Percentiles rank a stretch among this genome's conserved stretches.
phyloP scores from a whole-genome alignment of 495 filamentous ascomycete species.

The Sporormia fimetaria region DNA sequence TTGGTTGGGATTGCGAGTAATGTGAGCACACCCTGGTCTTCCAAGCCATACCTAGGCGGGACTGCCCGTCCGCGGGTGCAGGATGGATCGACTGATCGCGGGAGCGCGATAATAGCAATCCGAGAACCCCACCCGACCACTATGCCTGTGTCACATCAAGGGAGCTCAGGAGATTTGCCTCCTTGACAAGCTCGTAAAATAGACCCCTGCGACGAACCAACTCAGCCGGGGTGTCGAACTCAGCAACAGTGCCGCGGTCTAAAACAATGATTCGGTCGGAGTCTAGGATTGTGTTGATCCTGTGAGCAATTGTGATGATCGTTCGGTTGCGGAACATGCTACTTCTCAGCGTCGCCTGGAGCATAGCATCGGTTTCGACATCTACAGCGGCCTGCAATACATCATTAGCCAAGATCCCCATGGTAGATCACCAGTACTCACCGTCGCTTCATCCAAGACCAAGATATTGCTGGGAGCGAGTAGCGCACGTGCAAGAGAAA shows the following conservation, averaged over 20 bases:
- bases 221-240: constrained; percentile 36
- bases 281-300: constrained; percentile 94
- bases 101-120: constrained; percentile 12
- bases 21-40: too few relatives aligned
- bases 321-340: constrained; percentile 73
- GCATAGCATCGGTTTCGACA: constrained; percentile 81
- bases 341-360: constrained; percentile 54
- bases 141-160: constrained; percentile 22
- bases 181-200: constrained; percentile 36
- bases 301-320: constrained; percentile 95
- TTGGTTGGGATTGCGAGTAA: too few relatives aligned
- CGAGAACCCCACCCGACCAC: not conserved
- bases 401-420: constrained; percentile 5
- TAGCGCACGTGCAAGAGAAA: constrained; percentile 85
- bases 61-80: too few relatives aligned
- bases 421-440: constrained; percentile 23
- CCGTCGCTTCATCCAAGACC: constrained; percentile 92
- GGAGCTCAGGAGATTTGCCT: constrained; percentile 29
- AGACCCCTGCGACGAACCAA: constrained; percentile 30
- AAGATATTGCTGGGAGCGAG: constrained; percentile 94
- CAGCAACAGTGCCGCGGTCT: constrained; percentile 47
- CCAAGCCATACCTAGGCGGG: too few relatives aligned
- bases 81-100: constrained; percentile 3
- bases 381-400: constrained; percentile 70
- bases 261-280: constrained; percentile 85